Evolutionary conservation across 495 filamentous ascomycete genomes (phyloP), one percentile per base, ranked within the genome.

Genomic region (Penicillium longicatenatum): DNA sequence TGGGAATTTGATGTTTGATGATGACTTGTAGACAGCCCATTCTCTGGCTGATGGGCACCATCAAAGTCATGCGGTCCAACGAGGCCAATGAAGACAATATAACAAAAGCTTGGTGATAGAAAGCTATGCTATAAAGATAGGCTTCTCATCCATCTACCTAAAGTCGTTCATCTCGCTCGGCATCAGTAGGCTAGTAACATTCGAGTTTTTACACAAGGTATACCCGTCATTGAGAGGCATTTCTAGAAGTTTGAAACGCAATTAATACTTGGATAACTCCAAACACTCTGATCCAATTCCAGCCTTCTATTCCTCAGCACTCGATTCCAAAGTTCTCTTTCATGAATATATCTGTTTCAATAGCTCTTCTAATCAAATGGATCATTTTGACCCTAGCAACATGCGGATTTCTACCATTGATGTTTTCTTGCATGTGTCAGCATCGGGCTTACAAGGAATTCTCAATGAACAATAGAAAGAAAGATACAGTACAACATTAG

Each of bases 371-470:
- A 19, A 45, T 45, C 42, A 45, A 45, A 11, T 45, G 42, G 42
- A 45, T 45, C 9, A 20, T 24, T 45, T 22, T 45, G 12, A 12
- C 42, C 22, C 2, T n/a, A 45, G 19, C 42, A 45, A 21, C 42
- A 45, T 45, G 42, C 42, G 42, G 42, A 9, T 22, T 45, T 45
- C 19, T 45, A 8, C 17, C 42, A 45, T 45, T 45, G 42, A 45
- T 19, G 16, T 22, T 6, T 45, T 22, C 19, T 45, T 45, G 17
- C 19, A 45, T 45, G 17, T 11, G 21, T 45, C 42, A 45, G 42
- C 42, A 9, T 21, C 42, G 42, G 42, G 19, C n/a, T n/a, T n/a
- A n/a, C n/a, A n/a, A n/a, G n/a, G n/a, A n/a, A n/a, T n/a, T n/a
- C n/a, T n/a, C n/a, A n/a, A n/a, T n/a, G n/a, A n/a, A n/a, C n/a